Base-by-base conservation (phyloP, 441 rosid genomes). In the Populus hybrid region DNA sequence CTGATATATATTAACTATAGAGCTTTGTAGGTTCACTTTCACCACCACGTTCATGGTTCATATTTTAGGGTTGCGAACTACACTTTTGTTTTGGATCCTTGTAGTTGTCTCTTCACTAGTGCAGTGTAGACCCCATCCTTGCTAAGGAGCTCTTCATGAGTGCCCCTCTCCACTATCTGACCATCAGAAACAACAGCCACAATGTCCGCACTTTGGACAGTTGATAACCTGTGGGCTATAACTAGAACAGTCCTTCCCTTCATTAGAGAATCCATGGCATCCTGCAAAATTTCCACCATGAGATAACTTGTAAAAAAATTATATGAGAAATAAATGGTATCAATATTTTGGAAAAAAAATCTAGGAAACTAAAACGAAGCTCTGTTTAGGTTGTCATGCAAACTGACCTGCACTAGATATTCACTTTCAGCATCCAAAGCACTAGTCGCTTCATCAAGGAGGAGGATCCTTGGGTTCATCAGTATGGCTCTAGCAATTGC, bases 351-450 rank as follows among this genome's bases (percentile, higher is more conserved):
- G 64, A n/a, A n/a, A 2, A n/a, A 38, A 7, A 40, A 42, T 42
- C 53, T 42, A 42, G 3, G 14, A 38, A 42, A 3, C 53, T 12
- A 42, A 42, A 42, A 42, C 18, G 11, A 38, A 38, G 12, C 12
- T n/a, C 26, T 21, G 4, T 7, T 42, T 10, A 42, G 16, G 53
- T 12, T 61, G 26, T 0, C 10, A 61, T 21, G 26, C 3, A 18
- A 14, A 63, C 81, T 76, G 69, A 93, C 94, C 92, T 95, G 97
- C 72, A 95, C 99, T 50, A 95, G 93, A 87, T 88, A 93, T 84
- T 93, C 99, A 4, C 98, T 93, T 78, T 95, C 98, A 2, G 98
- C 98, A 70, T 93, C 99, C 1, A 93, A 87, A 73, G 99, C 99
- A 83, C 99, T 23, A 23, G 24, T 23, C 24, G 24, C 24, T 23